These are phyloP conservation scores for Harringtonia lauricola DNA, from an alignment of 2,329 filamentous ascomycete genomes.

Conservation along the genomic window DNA sequence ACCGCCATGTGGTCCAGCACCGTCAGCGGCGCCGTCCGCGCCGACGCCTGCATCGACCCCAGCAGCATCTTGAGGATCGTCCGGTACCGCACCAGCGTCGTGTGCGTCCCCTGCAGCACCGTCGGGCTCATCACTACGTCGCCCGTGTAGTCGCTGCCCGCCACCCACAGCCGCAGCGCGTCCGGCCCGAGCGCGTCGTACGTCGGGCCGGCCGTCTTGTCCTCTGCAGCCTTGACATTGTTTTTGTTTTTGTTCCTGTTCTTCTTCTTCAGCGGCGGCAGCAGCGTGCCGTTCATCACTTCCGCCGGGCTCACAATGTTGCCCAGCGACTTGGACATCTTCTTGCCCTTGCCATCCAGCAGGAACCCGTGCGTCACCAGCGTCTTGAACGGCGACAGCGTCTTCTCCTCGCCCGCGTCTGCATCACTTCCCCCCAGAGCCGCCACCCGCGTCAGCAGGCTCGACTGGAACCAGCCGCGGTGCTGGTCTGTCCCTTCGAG, in stretches of 20 bases:
- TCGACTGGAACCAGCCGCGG: conserved; percentile 97
- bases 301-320: conserved; percentile 74
- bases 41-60: conserved; percentile 54
- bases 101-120: conserved; percentile 67
- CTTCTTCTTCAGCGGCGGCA: conserved; percentile 52
- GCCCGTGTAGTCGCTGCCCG: conserved; percentile 80
- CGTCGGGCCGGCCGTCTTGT: conserved; percentile 9
- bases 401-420: conserved; percentile 5
- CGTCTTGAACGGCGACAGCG: conserved; percentile 64
- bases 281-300: conserved; percentile 73
- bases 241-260: neutral
- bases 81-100: conserved; percentile 72
- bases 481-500: conserved; percentile 94
- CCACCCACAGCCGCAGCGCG: conserved; percentile 81
- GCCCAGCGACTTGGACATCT: conserved; percentile 97
- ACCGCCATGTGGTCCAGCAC: conserved; percentile 65
- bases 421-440: conserved; percentile 28
- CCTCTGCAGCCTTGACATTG: neutral
- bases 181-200: conserved; percentile 75
- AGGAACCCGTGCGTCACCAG: conserved; percentile 96
- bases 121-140: conserved; percentile 75
- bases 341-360: conserved; percentile 78
- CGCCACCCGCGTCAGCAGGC: conserved; percentile 75
- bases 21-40: conserved; percentile 39
- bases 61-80: conserved; percentile 85